These are phyloP conservation scores for Apiospora kogelbergensis DNA, from an alignment of 2,329 filamentous ascomycete species.

Conservation along the genomic window DNA sequence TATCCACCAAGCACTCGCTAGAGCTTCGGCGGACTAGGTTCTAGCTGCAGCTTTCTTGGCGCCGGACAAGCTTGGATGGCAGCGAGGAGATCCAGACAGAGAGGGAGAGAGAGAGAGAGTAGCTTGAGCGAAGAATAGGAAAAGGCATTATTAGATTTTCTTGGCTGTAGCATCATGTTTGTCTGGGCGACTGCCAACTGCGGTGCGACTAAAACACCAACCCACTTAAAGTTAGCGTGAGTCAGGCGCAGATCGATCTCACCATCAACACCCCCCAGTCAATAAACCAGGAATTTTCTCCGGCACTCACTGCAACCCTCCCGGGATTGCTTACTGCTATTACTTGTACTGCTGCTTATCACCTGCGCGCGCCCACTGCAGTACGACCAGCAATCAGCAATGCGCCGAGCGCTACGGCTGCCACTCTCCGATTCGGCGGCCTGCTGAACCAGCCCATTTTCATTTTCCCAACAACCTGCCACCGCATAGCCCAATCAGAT, in stretches of 20 bases:
- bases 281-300: constrained; percentile 3
- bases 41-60: not conserved
- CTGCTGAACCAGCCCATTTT: not conserved
- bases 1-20: constrained; percentile 84
- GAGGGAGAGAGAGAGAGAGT: too few relatives aligned
- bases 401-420: not conserved
- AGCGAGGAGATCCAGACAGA: not conserved
- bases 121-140: too few relatives aligned
- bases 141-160: too few relatives aligned
- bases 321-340: not conserved
- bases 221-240: constrained; percentile 2
- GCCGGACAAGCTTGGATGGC: not conserved
- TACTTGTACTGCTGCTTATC: not conserved
- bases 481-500: not conserved
- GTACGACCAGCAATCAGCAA: not conserved
- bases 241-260: not conserved
- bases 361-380: not conserved
- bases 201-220: too few relatives aligned
- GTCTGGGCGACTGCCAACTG: too few relatives aligned
- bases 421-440: constrained; percentile 4
- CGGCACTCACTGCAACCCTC: not conserved
- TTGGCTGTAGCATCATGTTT: too few relatives aligned
- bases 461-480: not conserved
- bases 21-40: constrained; percentile 68
- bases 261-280: not conserved